These are phyloP conservation scores for Aspergillus udagawae DNA, from an alignment of 2,329 filamentous ascomycete genomes.

Conservation along the genomic window DNA sequence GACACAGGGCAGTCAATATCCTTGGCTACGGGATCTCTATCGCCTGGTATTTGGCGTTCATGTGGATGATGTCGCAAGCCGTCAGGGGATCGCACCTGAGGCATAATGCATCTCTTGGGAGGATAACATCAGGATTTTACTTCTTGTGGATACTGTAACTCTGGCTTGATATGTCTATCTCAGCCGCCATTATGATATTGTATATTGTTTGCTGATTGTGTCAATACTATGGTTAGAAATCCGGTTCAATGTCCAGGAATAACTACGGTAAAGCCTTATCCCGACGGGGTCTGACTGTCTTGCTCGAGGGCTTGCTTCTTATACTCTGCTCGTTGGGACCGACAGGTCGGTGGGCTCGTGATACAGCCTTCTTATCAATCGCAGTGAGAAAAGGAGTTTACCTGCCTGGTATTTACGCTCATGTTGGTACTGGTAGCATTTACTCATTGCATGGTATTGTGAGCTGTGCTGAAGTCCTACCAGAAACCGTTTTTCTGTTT, in stretches of 20 bases:
- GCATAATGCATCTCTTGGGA: conserved; percentile 16
- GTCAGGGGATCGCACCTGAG: conserved; percentile 55
- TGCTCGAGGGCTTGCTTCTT: too few relatives aligned
- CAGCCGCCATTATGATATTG: background rate
- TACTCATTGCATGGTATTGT: too few relatives aligned
- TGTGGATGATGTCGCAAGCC: conserved; percentile 68
- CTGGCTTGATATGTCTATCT: background rate
- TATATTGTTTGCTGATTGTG: background rate
- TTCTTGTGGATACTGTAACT: background rate
- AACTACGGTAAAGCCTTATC: background rate
- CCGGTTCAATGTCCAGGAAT: background rate
- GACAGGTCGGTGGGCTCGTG: too few relatives aligned
- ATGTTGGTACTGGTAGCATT: too few relatives aligned
- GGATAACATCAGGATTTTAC: background rate
- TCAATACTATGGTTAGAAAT: background rate
- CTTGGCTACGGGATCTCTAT: conserved; percentile 78
- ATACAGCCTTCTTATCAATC: too few relatives aligned
- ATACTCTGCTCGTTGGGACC: too few relatives aligned
- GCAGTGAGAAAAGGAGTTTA: too few relatives aligned
- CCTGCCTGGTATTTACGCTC: too few relatives aligned
- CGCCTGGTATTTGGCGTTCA: conserved; percentile 79
- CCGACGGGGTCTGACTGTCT: background rate
- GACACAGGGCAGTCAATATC: conserved; percentile 66
- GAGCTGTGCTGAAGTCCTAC: too few relatives aligned
- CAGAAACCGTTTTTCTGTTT: too few relatives aligned